Base-by-base conservation (phyloP, 1,139 yeast species). In the Hyphopichia buzzinii region DNA sequence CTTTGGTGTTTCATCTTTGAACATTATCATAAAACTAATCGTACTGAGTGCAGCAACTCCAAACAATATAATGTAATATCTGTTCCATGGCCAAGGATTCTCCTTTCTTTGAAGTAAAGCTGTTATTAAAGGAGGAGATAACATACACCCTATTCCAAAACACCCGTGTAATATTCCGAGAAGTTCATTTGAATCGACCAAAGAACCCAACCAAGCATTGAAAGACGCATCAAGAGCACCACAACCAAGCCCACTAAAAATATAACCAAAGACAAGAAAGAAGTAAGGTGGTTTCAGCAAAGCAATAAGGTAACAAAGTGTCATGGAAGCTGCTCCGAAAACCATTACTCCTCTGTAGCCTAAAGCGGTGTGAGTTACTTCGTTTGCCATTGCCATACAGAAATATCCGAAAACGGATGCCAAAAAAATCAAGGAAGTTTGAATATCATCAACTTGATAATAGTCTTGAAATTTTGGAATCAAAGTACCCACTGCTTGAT, bases 121-220 rank as follows among this genome's bases (percentile, higher is more conserved):
- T 0, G 82, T 69, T n/a, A 78, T 72, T 17, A 77, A 43, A 4
- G 80, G 74, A 0, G 92, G 89, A 1, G 86, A 72, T 0, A 79
- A 60, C 66, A 82, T 74, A 34, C 86, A 78, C 1, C 89, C 88
- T 5, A 80, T 55, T 0, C 90, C 90, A 51, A 80, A 83, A 42
- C 74, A 69, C 0, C 87, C 84, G 59, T 83, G 92, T 45, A 82
- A 54, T 0, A 79, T 55, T 1, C 90, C 90, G 59, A 83, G 61
- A 17, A 81, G 53, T 49, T 80, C 84, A 53, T 82, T 82, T 28
- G 80, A 72, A 43, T 77, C 77, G 5, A 55, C 65, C 35, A 83
- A 59, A 24, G 64, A 64, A 0, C 87, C 84, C 51, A 81, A 64
- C 67, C 81, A 74, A 7, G 79, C 70, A 48, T 79, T 81, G 39